Base-by-base conservation (phyloP, 805 yeast species). In the Barnettozyma vustinii region DNA sequence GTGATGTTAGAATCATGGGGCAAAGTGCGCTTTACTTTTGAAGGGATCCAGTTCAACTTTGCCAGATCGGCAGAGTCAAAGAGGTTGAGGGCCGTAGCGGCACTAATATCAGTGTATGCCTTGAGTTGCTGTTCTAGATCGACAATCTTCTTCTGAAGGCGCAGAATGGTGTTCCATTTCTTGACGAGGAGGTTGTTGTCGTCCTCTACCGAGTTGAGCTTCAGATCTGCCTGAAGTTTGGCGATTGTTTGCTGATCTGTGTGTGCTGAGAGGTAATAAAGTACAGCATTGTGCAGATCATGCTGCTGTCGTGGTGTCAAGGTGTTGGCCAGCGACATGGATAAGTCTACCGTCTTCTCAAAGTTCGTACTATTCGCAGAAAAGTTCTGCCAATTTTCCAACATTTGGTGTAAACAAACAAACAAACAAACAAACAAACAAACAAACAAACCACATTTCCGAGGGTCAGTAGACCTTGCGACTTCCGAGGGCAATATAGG, bases 121-220 rank as follows among this genome's bases (percentile, higher is more conserved):
- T 65, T 65, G 5, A 78, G 63, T 42, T 81, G 83, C 18, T 74
- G 66, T 59, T 91, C 96, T 40, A 89, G 65, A 45, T 83, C 92
- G 49, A 84, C 69, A 40, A 84, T 82, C 57, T 79, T 76, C 53
- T 81, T 77, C 66, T 92, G 97, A 27, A 92, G 71, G 42, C 96
- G 71, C 30, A 88, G 73, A 4, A 91, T 92, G 0, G 96, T 83
- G 1, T 84, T 74, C 97, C 97, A 91, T 68, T 90, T 91, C 66
- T 83, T 84, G 56, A 84, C 88, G 37, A 88, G 68, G 10, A 73
- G 59, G 10, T 60, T 56, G 46, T 56, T 61, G 25, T 63, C 69
- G 37, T 50, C 61, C 18, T 33, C 59, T 26, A 52, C 53, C 41
- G 50, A 58, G 40, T 45, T 56, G 40, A 52, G 48, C 42, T 47